A percentile compares a stretch with the other conserved stretches of the same genome.
phyloP scores from a whole-genome alignment of 306 rosid species.

The Vigna reflexopilosa region DNA sequence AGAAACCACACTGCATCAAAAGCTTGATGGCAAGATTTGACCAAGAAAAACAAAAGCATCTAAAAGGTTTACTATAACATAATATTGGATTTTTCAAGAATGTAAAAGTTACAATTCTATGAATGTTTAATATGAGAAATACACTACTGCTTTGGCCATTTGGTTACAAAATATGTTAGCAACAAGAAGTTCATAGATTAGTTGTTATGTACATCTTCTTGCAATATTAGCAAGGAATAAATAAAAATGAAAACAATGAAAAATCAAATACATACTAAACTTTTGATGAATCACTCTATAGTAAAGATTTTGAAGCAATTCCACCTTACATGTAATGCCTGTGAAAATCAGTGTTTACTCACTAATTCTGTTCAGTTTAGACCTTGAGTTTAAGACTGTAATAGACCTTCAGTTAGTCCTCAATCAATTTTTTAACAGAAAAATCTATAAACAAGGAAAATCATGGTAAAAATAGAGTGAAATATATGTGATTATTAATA shows the following conservation, averaged over 20 bases:
- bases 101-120: background rate
- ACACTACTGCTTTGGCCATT: background rate
- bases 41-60: background rate
- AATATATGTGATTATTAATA: background rate
- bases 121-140: background rate
- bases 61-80: background rate
- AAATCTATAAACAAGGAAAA: background rate
- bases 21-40: background rate
- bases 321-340: background rate
- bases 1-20: background rate
- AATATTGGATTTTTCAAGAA: background rate
- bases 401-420: background rate
- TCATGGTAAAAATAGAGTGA: background rate
- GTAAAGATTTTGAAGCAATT: conserved; percentile 1
- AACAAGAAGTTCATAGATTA: background rate
- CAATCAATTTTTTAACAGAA: background rate
- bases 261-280: background rate
- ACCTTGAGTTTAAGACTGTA: background rate
- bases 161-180: background rate
- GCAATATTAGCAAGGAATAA: background rate
- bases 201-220: background rate
- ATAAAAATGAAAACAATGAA: background rate
- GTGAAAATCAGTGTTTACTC: background rate
- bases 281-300: background rate
- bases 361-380: background rate